Evolutionary conservation across 2,329 filamentous ascomycete genomes (phyloP).

Genomic region (Colletotrichum sp.): DNA sequence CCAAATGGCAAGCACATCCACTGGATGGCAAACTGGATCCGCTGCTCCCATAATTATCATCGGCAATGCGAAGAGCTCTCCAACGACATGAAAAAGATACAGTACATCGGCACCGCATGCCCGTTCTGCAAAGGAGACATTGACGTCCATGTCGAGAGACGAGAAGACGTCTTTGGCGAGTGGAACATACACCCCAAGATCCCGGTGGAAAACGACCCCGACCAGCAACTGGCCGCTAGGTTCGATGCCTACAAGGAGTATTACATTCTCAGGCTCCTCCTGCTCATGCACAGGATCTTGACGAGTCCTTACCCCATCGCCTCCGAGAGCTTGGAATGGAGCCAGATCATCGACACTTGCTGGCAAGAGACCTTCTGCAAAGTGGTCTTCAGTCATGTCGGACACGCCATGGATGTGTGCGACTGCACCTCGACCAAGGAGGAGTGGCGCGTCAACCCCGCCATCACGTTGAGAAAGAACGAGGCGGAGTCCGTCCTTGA

Average conservation of each 20-base stretch:
- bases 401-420: background rate
- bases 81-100: background rate
- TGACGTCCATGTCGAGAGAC: background rate
- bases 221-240: background rate
- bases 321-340: background rate
- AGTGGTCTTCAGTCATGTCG: background rate
- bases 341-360: background rate
- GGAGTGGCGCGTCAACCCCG: constrained; percentile 10
- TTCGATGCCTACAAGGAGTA: background rate
- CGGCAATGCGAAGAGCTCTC: background rate
- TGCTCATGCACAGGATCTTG: background rate
- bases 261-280: background rate
- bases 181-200: background rate
- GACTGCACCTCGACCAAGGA: background rate
- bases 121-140: background rate
- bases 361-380: constrained; percentile 17
- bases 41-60: background rate
- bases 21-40: background rate
- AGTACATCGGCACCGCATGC: background rate
- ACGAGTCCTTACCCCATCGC: background rate
- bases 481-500: background rate
- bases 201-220: background rate
- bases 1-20: background rate
- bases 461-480: constrained; percentile 4
- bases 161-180: background rate